These are phyloP conservation scores for Ceriops decandra DNA, from an alignment of 345 rosid species.

Conservation along the genomic window DNA sequence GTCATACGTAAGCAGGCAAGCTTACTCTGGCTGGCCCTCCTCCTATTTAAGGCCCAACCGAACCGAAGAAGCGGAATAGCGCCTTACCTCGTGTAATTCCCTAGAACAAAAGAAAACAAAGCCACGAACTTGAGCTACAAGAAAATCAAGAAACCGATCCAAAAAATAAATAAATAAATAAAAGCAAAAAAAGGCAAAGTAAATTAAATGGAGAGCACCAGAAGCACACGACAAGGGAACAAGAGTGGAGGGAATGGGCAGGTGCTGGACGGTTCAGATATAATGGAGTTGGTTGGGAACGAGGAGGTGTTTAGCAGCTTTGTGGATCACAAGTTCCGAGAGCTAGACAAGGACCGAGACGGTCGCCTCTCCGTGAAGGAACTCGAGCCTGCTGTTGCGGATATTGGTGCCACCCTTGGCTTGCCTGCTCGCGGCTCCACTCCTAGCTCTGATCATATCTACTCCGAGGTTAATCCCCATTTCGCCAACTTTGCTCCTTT, in stretches of 20 bases:
- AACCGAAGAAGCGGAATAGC: not conserved
- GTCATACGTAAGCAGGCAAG: constrained; percentile 14
- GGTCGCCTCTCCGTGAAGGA: constrained; percentile 82
- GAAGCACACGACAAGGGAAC: not conserved
- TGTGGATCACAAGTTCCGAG: constrained; percentile 79
- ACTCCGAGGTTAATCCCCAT: constrained; percentile 57
- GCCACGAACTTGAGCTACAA: constrained; percentile 17
- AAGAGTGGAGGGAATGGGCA: constrained; percentile 17
- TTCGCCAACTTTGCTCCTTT: not conserved
- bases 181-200: not conserved
- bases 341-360: constrained; percentile 71
- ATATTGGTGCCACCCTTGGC: constrained; percentile 90
- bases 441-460: constrained; percentile 74
- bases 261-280: constrained; percentile 74
- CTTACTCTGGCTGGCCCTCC: not conserved
- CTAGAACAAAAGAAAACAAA: constrained; percentile 18
- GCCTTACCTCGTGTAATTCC: constrained; percentile 31
- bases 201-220: constrained; percentile 34
- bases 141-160: constrained; percentile 11
- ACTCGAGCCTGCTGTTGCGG: constrained; percentile 89
- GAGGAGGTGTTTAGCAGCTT: constrained; percentile 65
- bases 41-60: not conserved
- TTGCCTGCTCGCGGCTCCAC: constrained; percentile 80
- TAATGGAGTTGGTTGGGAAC: constrained; percentile 86
- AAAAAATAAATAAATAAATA: not conserved